Base-by-base conservation (phyloP, 495 filamentous ascomycete genomes). In the Cercophora newfieldiana region DNA sequence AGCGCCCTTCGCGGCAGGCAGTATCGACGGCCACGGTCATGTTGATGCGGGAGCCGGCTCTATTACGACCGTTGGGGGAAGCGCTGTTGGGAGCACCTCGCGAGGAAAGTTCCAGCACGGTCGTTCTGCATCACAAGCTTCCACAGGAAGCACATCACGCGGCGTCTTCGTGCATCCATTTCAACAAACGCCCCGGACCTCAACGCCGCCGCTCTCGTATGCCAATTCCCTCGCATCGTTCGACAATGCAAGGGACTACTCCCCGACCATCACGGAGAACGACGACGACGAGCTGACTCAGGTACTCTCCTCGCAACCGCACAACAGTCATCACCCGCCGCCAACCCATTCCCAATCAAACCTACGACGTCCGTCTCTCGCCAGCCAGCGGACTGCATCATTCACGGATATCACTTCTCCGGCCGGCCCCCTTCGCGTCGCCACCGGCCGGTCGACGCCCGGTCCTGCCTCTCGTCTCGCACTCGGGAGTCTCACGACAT, bases 111-210 rank as follows among this genome's bases (percentile, higher is more conserved):
- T 78, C 50, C 79, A 82, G 60, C 84, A 86, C 67, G 73, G 77
- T 21, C 82, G 84, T 19, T 82, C 82, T 1, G 80, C 82, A 8
- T 85, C 82, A 67, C 82, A 81, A 47, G 78, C 82, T 21, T 84
- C 82, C 22, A 82, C 78, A 51, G 83, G 80, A 37, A 80, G 78
- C 60, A 74, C 70, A 54, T 67, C 68, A 33, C 72, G 70, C 26
- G 82, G 77, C 5, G 77, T 72, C 14, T 87, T 87, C 66, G 77
- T 85, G 21, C 84, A 87, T 70, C 83, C 84, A 18, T 87, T 85
- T 68, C 82, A 84, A 64, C 84, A 87, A 68, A 85, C 78, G 0
- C 84, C 84, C 47, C 80, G 81, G n/a, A 85, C 81, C 6, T 82
- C 83, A 19, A 87, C 83, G 62, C 84, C 84, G 44, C 84, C 84